phyloP scores from a whole-genome alignment of 805 yeast species.

The Starmera quercuum region DNA sequence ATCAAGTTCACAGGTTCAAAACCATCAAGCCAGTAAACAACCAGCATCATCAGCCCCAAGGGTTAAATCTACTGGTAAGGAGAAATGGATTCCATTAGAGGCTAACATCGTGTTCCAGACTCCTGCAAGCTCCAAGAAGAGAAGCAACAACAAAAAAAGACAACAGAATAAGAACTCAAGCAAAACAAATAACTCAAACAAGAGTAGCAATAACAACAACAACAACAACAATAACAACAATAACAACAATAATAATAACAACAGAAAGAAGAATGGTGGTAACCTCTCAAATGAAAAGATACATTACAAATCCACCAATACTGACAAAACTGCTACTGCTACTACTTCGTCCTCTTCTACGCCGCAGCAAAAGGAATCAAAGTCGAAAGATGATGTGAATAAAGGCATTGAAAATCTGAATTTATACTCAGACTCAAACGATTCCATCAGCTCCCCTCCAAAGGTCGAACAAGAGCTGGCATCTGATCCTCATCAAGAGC shows the following conservation, averaged over 20 bases:
- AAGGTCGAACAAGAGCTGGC: no score
- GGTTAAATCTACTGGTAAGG: conserved; percentile 28
- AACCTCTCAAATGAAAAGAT: neutral
- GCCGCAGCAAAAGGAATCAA: no score
- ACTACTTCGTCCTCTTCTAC: no score
- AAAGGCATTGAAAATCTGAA: no score
- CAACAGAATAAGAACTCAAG: conserved; percentile 1
- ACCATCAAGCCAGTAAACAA: neutral
- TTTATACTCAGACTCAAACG: no score
- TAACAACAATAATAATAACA: conserved; percentile 1
- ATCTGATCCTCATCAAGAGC: no score
- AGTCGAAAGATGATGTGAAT: no score
- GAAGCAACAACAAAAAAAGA: conserved; percentile 1
- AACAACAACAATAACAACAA: conserved; percentile 8
- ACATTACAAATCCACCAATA: no score
- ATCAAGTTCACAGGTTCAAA: conserved; percentile 3
- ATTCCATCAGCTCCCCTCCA: no score
- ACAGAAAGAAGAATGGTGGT: conserved; percentile 2
- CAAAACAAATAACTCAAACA: conserved; percentile 1
- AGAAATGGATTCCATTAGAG: conserved; percentile 63
- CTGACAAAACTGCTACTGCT: no score
- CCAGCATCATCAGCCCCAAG: neutral
- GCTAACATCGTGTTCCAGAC: conserved; percentile 37
- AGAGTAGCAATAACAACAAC: conserved; percentile 3
- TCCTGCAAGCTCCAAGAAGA: conserved; percentile 2